A percentile compares a stretch with the other conserved stretches of the same genome.
Evolutionary conservation across 345 rosid genomes (phyloP).

Genomic region (Eucalyptus tenuipes): DNA sequence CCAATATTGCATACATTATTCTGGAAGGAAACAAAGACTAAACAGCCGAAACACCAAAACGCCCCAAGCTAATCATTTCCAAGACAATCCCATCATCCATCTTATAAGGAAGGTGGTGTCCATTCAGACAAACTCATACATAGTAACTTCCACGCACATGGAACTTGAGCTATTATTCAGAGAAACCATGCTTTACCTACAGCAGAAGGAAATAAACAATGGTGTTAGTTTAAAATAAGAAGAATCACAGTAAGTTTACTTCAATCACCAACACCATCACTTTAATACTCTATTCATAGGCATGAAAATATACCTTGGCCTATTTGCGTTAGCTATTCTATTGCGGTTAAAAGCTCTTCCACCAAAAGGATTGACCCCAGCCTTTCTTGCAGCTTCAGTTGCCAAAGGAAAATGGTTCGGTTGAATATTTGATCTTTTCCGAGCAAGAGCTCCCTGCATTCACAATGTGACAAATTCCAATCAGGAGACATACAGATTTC

Average conservation of each 20-base stretch:
- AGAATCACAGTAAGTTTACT: background rate
- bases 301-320: constrained; percentile 42
- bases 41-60: background rate
- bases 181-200: constrained; percentile 36
- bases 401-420: constrained; percentile 55
- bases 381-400: constrained; percentile 40
- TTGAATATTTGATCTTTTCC: constrained; percentile 58
- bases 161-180: background rate
- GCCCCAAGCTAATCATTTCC: background rate
- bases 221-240: background rate
- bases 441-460: constrained; percentile 63
- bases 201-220: background rate
- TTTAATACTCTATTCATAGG: background rate
- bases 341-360: constrained; percentile 38
- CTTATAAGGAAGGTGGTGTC: background rate
- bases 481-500: background rate
- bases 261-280: background rate
- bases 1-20: background rate
- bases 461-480: background rate
- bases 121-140: background rate
- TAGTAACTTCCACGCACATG: background rate
- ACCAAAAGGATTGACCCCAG: constrained; percentile 31
- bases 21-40: background rate
- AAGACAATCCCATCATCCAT: background rate
- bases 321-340: constrained; percentile 21